Evolutionary conservation across 352 stramenopile species (phyloP).

Genomic region (Globisporangium lucens): DNA sequence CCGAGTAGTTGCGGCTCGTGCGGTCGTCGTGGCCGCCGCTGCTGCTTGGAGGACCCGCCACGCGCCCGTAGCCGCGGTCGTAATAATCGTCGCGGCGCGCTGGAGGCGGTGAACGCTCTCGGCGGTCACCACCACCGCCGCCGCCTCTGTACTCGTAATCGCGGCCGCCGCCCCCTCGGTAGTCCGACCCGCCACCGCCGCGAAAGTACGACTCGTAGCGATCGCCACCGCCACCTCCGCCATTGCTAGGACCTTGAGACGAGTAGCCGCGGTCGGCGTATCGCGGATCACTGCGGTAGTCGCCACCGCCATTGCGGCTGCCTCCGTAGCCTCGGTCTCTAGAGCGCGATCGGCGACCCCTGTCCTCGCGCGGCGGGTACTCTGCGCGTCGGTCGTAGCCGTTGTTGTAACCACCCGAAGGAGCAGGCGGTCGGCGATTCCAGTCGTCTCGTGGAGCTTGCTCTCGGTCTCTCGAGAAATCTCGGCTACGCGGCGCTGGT

Average conservation of each 20-base stretch:
- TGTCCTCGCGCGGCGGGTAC: slow-evolving; percentile 6
- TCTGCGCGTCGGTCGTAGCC: slow-evolving; percentile 12
- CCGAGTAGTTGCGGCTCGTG: slow-evolving; percentile 42
- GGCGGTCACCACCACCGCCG: slow-evolving; percentile 15
- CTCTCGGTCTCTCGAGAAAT: slow-evolving; percentile 12
- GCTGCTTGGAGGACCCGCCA: slow-evolving; percentile 13
- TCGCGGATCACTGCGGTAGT: slow-evolving; percentile 13
- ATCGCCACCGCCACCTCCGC: slow-evolving; percentile 11
- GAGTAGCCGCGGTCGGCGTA: slow-evolving; percentile 33
- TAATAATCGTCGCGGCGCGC: slow-evolving; percentile 15
- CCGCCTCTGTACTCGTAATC: slow-evolving; percentile 22
- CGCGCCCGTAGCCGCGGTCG: slow-evolving; percentile 35
- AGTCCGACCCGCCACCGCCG: slow-evolving; percentile 11
- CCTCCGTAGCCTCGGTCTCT: slow-evolving; percentile 19
- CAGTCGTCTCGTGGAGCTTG: slow-evolving; percentile 3
- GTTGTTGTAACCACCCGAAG: slow-evolving; percentile 7
- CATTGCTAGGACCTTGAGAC: slow-evolving; percentile 9
- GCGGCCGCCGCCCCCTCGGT: slow-evolving; percentile 13
- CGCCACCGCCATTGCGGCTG: slow-evolving; percentile 16
- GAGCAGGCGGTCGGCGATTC: background rate
- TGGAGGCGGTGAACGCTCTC: slow-evolving; percentile 14
- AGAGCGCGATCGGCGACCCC: slow-evolving; percentile 25
- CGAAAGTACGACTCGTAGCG: slow-evolving; percentile 26
- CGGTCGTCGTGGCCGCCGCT: slow-evolving; percentile 55
- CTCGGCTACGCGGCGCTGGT: slow-evolving; percentile 5